Evolutionary conservation across 768 basidiomycete species (phyloP), one percentile per base, ranked within the genome.

Genomic region (Trametopsis cervina): DNA sequence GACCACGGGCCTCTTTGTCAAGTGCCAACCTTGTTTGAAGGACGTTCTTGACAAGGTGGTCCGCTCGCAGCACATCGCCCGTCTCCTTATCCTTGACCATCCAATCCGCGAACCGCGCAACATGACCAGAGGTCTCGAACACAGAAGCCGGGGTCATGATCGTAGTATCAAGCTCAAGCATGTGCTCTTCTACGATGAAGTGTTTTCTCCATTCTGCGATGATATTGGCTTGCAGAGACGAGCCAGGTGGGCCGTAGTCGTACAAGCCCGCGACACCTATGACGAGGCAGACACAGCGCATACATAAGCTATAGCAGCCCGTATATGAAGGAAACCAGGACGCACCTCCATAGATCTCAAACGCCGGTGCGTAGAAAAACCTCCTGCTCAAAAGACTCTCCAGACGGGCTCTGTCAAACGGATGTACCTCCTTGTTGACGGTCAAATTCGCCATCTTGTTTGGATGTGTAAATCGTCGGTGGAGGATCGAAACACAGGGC

Each of bases 71-170:
- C 41, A 98, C 94, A 59, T 98, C 93, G 39, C 93, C 92, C n/a
- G 88, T 94, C 71, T 89, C 83, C 21, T 73, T 71, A 58, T 98
- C 95, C 71, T 95, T 96, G 61, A 91, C 89, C 95, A 97, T 98
- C 95, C 94, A 99, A 63, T 99, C 96, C 4, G 95, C 90, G 62
- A 98, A 99, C 55, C 94, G 81, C 37, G 93, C 94, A 52, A 98
- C 95, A 69, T 98, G 96, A 23, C 96, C 94, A 26, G 93, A 97
- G 0, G 95, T 83, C 66, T 96, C 94, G 62, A 98, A 94, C 9
- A 98, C 94, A 11, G 92, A 73, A 2, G 89, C 79, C 13, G 95
- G 87, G 0, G 95, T 98, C 85, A 98, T 96, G 69, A 96, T 85
- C 33, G 96, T 97, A 21, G 94, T 97, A 61, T 98, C 95, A 55